phyloP scores from a whole-genome alignment of 352 stramenopile genomes.

The Globisporangium cylindrosporum region DNA sequence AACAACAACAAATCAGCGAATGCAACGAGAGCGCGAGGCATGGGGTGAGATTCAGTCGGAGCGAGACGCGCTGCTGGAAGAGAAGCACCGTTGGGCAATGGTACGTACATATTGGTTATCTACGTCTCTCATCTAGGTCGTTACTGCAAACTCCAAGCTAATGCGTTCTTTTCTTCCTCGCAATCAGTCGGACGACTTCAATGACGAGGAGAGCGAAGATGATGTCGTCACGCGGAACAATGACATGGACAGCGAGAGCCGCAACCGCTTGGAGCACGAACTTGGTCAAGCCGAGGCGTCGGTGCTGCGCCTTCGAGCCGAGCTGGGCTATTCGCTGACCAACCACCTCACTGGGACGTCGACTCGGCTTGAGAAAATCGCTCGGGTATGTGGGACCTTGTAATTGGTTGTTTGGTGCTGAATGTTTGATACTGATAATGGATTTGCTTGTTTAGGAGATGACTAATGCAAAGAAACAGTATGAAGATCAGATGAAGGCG shows the following conservation, averaged over 20 bases:
- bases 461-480: conserved; percentile 60
- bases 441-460: conserved; percentile 39
- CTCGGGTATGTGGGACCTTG: conserved; percentile 27
- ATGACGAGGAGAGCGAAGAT: conserved; percentile 31
- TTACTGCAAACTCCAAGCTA: neutral
- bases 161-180: conserved; percentile 1
- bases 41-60: conserved; percentile 81
- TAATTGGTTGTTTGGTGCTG: neutral
- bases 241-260: conserved; percentile 48
- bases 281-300: conserved; percentile 67
- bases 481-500: conserved; percentile 60
- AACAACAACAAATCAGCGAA: conserved; percentile 29
- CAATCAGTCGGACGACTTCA: conserved; percentile 63
- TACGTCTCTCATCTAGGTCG: neutral
- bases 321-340: conserved; percentile 72
- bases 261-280: conserved; percentile 60
- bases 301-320: conserved; percentile 66
- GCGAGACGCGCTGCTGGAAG: conserved; percentile 69
- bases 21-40: conserved; percentile 69
- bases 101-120: conserved; percentile 21
- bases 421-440: neutral
- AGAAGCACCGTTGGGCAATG: conserved; percentile 86
- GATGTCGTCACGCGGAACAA: conserved; percentile 17
- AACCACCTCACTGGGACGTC: conserved; percentile 76
- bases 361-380: conserved; percentile 71